Evolutionary conservation across 257 asterid species (phyloP).

Genomic region (Fraxinus americana): DNA sequence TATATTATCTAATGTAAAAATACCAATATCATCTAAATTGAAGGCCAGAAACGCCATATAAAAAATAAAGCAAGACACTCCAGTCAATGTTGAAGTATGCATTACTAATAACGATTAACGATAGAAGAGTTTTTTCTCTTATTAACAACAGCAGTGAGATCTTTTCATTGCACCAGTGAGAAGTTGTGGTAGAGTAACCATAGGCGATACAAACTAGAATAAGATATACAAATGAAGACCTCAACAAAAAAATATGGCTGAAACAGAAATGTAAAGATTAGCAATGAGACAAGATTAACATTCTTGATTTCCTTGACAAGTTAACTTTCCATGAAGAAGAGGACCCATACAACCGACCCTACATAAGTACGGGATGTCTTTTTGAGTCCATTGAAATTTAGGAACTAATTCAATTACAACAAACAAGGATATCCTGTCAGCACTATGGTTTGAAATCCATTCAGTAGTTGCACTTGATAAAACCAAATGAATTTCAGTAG

Average conservation of each 20-base stretch:
- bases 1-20: not conserved
- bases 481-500: slow-evolving; percentile 12
- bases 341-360: not conserved
- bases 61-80: not conserved
- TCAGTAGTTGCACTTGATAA: not conserved
- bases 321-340: not conserved
- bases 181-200: not conserved
- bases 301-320: not conserved
- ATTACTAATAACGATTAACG: not conserved
- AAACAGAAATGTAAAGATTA: not conserved
- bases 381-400: not conserved
- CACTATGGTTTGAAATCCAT: slow-evolving; percentile 6
- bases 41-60: not conserved
- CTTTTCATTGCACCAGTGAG: not conserved
- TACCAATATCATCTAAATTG: not conserved
- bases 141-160: not conserved
- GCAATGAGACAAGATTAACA: slow-evolving; percentile 5
- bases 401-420: slow-evolving; percentile 9
- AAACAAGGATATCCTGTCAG: slow-evolving; percentile 8
- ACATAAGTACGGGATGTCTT: not conserved
- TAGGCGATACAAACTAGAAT: slow-evolving; percentile 1
- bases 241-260: slow-evolving; percentile 1
- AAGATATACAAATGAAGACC: slow-evolving; percentile 10
- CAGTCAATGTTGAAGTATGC: not conserved
- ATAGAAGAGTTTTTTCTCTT: not conserved